Conservation (phyloP, 140 eudicot species). For the Flaveria floridana region DNA sequence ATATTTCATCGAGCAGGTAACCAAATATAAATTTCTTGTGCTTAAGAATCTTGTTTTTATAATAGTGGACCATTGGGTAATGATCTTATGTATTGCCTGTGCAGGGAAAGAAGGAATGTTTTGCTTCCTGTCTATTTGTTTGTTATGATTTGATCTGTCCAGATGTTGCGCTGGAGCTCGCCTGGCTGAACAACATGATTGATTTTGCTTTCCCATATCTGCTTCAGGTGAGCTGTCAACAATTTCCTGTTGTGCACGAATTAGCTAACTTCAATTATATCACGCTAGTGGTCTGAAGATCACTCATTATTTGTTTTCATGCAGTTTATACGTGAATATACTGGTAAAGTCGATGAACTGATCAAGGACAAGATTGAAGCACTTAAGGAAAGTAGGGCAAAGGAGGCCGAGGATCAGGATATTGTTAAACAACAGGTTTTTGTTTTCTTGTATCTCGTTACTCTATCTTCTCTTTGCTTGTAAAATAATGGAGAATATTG, state of each 20-base stretch:
- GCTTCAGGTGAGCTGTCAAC: conserved; percentile 61
- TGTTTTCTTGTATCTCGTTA: not conserved
- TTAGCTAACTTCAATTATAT: not conserved
- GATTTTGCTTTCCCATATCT: too few species aligned
- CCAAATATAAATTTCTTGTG: too few species aligned
- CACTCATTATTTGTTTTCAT: conserved; percentile 19
- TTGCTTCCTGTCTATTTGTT: too few species aligned
- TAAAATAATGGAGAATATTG: conserved; percentile 19
- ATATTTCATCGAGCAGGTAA: too few species aligned
- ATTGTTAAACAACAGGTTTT: conserved; percentile 82
- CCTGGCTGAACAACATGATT: too few species aligned
- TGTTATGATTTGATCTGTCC: too few species aligned
- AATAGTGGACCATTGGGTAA: too few species aligned
- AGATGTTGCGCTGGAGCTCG: too few species aligned
- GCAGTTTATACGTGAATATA: conserved; percentile 97
- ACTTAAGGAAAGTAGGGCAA: conserved; percentile 69
- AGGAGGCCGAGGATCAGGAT: conserved; percentile 90
- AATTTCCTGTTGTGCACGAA: not conserved
- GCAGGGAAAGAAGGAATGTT: too few species aligned
- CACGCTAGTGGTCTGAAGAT: not conserved
- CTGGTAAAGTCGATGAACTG: conserved; percentile 91
- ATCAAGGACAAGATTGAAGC: conserved; percentile 88
- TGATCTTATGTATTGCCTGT: too few species aligned
- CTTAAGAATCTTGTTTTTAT: too few species aligned
- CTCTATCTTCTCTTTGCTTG: not conserved